phyloP scores from a whole-genome alignment of 1,139 yeast genomes.

The Saccharomyces hybrid region DNA sequence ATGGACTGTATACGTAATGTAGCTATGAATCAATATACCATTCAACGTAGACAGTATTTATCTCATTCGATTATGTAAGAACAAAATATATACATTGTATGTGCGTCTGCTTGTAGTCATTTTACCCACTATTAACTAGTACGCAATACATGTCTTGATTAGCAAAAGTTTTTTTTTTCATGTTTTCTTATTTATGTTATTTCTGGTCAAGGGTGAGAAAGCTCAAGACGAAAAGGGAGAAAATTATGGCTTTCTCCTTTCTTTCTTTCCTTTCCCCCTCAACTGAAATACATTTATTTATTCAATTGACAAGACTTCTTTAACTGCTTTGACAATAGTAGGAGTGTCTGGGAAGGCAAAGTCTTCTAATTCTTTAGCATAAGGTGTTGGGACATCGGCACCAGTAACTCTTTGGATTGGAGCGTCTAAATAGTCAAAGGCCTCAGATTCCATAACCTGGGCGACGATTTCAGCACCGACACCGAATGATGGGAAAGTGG shows the following conservation, averaged over 20 bases:
- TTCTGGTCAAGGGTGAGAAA: background rate
- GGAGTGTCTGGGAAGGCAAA: slow-evolving; percentile 98
- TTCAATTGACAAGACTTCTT: slow-evolving; percentile 75
- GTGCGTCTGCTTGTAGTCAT: background rate
- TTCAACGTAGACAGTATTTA: background rate
- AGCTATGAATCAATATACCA: background rate
- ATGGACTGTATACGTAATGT: background rate
- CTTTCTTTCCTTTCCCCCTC: background rate
- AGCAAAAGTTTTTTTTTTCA: background rate
- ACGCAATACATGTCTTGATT: background rate
- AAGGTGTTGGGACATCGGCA: slow-evolving; percentile 99
- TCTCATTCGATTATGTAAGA: background rate
- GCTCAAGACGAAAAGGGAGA: background rate
- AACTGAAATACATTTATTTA: slow-evolving; percentile 8
- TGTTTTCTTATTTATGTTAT: background rate
- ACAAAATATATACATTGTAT: background rate
- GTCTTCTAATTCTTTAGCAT: slow-evolving; percentile 93
- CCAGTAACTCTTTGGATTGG: slow-evolving; percentile 99
- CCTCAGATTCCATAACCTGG: slow-evolving; percentile 97
- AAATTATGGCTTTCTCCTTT: background rate
- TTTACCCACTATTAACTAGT: background rate
- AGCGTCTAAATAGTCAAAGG: slow-evolving; percentile 96
- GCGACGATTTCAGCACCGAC: slow-evolving; percentile 98
- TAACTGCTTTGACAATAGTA: slow-evolving; percentile 82
- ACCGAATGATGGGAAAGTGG: slow-evolving; percentile 98